Evolutionary conservation across 129 eudicot species (phyloP).

Genomic region (Artemisia annua): DNA sequence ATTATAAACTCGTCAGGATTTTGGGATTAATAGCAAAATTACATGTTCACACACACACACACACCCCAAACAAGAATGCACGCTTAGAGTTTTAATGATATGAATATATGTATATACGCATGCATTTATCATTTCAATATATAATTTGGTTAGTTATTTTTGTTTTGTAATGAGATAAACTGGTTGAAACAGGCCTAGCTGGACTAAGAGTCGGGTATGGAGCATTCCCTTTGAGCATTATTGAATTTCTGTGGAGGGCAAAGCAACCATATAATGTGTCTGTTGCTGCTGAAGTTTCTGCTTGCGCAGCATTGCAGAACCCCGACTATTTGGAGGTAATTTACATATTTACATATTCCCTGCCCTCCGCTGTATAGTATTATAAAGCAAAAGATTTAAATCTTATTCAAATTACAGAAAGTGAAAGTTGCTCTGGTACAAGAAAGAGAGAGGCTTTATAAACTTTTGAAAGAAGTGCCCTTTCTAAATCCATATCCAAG

Average conservation of each 20-base stretch:
- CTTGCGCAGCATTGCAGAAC: slow-evolving; percentile 91
- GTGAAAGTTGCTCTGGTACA: slow-evolving; percentile 86
- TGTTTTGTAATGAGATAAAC: slow-evolving; percentile 6
- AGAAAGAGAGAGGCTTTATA: slow-evolving; percentile 86
- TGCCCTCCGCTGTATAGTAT: not conserved
- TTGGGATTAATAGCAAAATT: too few relatives aligned
- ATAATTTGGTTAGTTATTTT: not conserved
- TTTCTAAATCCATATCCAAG: slow-evolving; percentile 95
- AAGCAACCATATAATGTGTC: slow-evolving; percentile 99
- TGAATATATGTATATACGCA: too few relatives aligned
- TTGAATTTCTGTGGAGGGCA: slow-evolving; percentile 92
- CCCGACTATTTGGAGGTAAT: slow-evolving; percentile 86
- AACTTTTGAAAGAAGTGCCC: slow-evolving; percentile 78
- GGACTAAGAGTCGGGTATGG: slow-evolving; percentile 98
- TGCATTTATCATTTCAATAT: too few relatives aligned
- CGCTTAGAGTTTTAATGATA: too few relatives aligned
- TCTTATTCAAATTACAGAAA: slow-evolving; percentile 42
- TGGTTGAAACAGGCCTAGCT: slow-evolving; percentile 68
- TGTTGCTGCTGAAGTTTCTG: slow-evolving; percentile 98
- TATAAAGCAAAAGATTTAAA: not conserved
- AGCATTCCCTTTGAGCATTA: slow-evolving; percentile 92
- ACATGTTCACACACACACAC: too few relatives aligned
- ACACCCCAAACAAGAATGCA: too few relatives aligned
- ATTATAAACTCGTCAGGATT: too few relatives aligned
- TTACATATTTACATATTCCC: not conserved